Evolutionary conservation across 75 land plant species (phyloP), one percentile per base, ranked within the genome.

Genomic region (Pinus tabuliformis): DNA sequence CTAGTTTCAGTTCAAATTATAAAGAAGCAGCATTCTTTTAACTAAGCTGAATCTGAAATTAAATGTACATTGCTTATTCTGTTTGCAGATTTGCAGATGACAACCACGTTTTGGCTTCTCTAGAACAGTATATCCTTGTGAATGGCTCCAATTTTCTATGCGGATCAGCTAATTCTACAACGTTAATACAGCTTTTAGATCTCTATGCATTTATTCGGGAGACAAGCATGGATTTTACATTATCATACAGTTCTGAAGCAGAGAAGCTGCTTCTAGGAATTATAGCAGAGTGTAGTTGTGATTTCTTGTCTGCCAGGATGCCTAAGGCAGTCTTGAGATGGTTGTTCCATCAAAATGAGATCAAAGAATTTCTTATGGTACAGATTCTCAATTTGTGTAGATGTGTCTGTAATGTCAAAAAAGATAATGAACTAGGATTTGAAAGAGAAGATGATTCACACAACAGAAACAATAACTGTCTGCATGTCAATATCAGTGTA

Each of bases 31-130:
- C 20, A 11, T 39, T 37, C 21, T 52, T 58, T 56, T 57, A 6
- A 24, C 57, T 58, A 62, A 56, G 11, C 61, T 30, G 37, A 16
- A 58, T 73, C 36, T 62, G 70, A 58, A 73, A 6, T 54, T 17
- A 73, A 56, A 4, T 73, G 36, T n/a, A 22, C 22, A 36, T 57
- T 22, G 54, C 68, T 8, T n/a, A 20, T 37, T 22, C 36, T 59
- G 33, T 73, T 13, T 42, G 76, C 86, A 95, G 98, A 81, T 80
- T 93, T 86, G 96, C 89, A 60, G 98, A 95, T 74, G 90, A 87
- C 16, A 83, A 64, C 63, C 88, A 83, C 73, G 71, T 93, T 52
- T 78, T 95, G 76, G 90, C 90, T 73, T 91, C 91, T 49, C 72
- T 95, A 77, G 98, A 95, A 76, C 96, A 95, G 36, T 88, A 81